A percentile compares a stretch with the other conserved stretches of the same genome.
phyloP scores from a whole-genome alignment of 73 alveolate species.

The Uronychia setigera region DNA sequence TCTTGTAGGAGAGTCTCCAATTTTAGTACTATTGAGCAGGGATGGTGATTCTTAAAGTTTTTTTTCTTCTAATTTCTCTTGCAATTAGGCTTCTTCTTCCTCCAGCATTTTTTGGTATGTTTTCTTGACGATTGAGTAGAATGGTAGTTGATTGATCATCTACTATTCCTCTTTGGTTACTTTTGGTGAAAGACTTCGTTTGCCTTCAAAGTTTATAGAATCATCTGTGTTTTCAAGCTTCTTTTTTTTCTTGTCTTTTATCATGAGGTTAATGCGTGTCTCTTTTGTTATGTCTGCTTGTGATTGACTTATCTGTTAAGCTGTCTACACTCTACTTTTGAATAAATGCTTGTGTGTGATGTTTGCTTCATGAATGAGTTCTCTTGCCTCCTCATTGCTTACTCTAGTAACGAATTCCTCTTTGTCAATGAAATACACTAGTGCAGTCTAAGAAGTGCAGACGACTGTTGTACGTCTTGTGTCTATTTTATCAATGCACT shows the following conservation, averaged over 20 bases:
- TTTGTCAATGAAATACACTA: neutral
- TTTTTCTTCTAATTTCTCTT: too few relatives aligned
- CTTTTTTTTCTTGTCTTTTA: neutral
- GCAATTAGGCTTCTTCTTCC: too few relatives aligned
- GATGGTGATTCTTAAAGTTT: too few relatives aligned
- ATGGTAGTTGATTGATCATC: neutral
- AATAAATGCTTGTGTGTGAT: neutral
- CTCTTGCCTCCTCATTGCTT: neutral
- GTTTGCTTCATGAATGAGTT: neutral
- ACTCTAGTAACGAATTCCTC: neutral
- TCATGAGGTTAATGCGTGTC: neutral
- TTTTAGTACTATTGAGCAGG: too few relatives aligned
- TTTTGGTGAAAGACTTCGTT: neutral
- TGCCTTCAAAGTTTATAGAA: too few relatives aligned
- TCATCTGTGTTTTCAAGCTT: neutral
- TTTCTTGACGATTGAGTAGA: neutral
- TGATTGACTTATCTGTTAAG: neutral
- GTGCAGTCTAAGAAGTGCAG: neutral
- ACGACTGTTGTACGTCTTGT: neutral
- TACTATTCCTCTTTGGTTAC: neutral
- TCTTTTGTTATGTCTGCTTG: neutral
- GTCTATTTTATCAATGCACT: neutral
- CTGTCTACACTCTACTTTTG: neutral
- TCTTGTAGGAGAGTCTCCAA: too few relatives aligned
- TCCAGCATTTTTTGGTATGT: too few relatives aligned